Base-by-base conservation (phyloP, 805 yeast genomes). In the Candida sphagnicola region DNA sequence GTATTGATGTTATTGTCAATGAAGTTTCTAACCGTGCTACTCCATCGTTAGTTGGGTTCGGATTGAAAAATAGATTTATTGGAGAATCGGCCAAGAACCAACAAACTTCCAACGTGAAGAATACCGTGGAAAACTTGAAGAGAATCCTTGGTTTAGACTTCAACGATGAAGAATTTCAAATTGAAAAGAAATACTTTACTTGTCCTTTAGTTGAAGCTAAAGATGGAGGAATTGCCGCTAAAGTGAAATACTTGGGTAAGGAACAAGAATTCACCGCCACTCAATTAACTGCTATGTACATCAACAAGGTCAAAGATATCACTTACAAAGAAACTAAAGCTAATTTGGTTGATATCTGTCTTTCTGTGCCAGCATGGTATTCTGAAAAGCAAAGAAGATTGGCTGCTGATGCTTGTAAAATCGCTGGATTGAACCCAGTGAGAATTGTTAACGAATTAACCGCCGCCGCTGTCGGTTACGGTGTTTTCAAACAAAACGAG, bases 381-480 rank as follows among this genome's bases (percentile, higher is more conserved):
- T 79, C 95, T 40, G 98, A 93, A 67, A 80, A 77, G 58, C 98
- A 93, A 74, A 90, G 99, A 71, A 88, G 95, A 57, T 96, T 96
- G 47, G 82, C 93, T 50, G 76, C 88, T 44, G 98, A 93, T 62
- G 96, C 99, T 42, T 91, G 96, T 58, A 78, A 76, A 62, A 85
- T 93, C 62, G 98, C 99, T 43, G 96, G 96, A 48, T 77, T 93
- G 60, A 93, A 93, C 81, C 98, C 99, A 44, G 97, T 93, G 44
- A 86, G 99, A 78, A 81, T 93, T 48, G 95, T 93, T 54, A 93
- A 93, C 67, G 99, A 93, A 65, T 83, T 86, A 50, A 90, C 98
- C 42, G 98, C 99, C 45, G 99, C 99, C 45, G 98, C 97, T 56
- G 96, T 93, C 49, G 95, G 97, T 54, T 95, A 93, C 74, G 99